phyloP scores from a whole-genome alignment of 345 rosid genomes.

The Carallia pectinifolia region DNA sequence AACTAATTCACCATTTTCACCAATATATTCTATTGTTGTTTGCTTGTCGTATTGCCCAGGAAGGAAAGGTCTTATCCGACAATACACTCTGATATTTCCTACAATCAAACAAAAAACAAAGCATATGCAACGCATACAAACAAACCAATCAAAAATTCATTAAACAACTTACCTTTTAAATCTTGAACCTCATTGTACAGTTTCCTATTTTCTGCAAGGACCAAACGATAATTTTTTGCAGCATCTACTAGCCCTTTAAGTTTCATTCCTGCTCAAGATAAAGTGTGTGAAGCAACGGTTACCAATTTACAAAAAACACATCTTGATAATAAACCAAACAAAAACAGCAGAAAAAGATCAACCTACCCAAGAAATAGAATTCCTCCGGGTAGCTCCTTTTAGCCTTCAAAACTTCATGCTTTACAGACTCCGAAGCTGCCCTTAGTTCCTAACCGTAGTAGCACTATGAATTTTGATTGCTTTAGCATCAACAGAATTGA shows the following conservation, averaged over 20 bases:
- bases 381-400: constrained; percentile 59
- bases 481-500: constrained; percentile 10
- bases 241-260: constrained; percentile 81
- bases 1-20: constrained; percentile 91
- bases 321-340: constrained; percentile 11
- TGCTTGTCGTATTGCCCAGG: constrained; percentile 74
- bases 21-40: constrained; percentile 69
- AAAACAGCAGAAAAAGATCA: constrained; percentile 2
- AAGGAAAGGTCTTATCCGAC: constrained; percentile 92
- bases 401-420: constrained; percentile 62
- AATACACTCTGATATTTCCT: constrained; percentile 98
- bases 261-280: constrained; percentile 51
- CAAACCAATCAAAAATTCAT: constrained; percentile 6
- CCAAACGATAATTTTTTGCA: constrained; percentile 74
- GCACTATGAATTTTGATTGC: constrained; percentile 11
- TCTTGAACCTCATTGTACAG: constrained; percentile 93
- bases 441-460: constrained; percentile 55
- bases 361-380: constrained; percentile 60
- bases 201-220: constrained; percentile 80
- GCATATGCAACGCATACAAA: constrained; percentile 18
- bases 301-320: constrained; percentile 13
- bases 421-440: constrained; percentile 54
- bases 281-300: constrained; percentile 10
- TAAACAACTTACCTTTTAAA: constrained; percentile 59
- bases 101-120: constrained; percentile 11